A percentile compares a stretch with the other conserved stretches of the same genome.
Evolutionary conservation across 176 grass and related monocot genomes (phyloP).

Genomic region (Aegilops umbellulata): DNA sequence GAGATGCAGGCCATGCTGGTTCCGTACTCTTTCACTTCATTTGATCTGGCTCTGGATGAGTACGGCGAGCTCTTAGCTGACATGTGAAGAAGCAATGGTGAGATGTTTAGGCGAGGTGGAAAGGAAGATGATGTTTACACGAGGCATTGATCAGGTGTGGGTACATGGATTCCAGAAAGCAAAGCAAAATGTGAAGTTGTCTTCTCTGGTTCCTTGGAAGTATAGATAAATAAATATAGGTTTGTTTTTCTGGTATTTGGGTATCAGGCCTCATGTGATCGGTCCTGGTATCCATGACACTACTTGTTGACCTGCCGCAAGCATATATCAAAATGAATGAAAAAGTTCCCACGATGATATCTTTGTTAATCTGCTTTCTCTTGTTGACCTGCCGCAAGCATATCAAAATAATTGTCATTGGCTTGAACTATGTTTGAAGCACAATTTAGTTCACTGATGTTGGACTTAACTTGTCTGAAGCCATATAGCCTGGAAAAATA

Average conservation of each 20-base stretch:
- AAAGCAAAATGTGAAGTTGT: neutral
- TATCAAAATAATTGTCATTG: neutral
- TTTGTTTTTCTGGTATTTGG: neutral
- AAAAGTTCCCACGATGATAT: neutral
- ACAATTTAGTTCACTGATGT: neutral
- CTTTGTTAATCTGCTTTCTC: neutral
- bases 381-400: no score
- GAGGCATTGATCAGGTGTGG: neutral
- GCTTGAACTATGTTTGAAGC: neutral
- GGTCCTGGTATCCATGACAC: neutral
- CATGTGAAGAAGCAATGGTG: conserved; percentile 2
- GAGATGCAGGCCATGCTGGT: neutral
- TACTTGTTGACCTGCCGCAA: neutral
- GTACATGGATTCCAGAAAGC: neutral
- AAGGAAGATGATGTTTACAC: neutral
- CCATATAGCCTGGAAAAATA: neutral
- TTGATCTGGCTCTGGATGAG: conserved; percentile 22
- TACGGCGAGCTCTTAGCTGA: neutral
- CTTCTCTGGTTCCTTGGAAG: neutral
- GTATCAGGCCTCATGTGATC: neutral
- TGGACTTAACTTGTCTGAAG: neutral
- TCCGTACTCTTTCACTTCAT: conserved; percentile 2
- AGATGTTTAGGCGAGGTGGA: no score
- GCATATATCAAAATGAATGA: neutral
- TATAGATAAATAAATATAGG: neutral